A percentile compares a stretch with the other conserved stretches of the same genome.
Evolutionary conservation across 805 yeast species (phyloP).

Genomic region (Lipomyces japonicus): DNA sequence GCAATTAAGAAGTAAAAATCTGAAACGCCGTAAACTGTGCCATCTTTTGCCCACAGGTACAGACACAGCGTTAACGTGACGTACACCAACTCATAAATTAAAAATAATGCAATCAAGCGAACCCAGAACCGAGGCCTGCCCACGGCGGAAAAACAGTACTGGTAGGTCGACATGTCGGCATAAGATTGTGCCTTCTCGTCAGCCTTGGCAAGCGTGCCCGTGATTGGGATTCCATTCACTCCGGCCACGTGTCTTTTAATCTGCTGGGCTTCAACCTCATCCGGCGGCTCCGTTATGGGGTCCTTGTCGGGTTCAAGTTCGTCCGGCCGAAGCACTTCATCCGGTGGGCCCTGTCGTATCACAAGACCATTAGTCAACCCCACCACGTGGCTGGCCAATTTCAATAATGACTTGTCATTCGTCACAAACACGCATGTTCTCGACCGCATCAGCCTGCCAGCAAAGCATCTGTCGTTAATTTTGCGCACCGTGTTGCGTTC

Average conservation of each 20-base stretch:
- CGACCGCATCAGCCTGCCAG: constrained; percentile 77
- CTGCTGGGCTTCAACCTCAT: constrained; percentile 54
- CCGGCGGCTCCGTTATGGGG: constrained; percentile 54
- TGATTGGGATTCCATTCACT: constrained; percentile 48
- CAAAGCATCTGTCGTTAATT: constrained; percentile 86
- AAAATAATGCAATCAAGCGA: not conserved
- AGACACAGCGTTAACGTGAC: not conserved
- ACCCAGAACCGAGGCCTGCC: not conserved
- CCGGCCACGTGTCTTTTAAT: not conserved
- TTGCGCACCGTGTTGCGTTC: constrained; percentile 94
- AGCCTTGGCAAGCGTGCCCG: constrained; percentile 61
- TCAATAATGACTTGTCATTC: constrained; percentile 84
- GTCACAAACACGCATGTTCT: constrained; percentile 90
- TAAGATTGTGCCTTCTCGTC: constrained; percentile 37
- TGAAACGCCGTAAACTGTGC: not conserved
- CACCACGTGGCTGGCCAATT: constrained; percentile 74
- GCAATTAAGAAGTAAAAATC: too few relatives aligned
- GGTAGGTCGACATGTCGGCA: not conserved
- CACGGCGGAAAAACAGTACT: not conserved
- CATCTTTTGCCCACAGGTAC: not conserved
- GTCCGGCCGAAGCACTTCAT: constrained; percentile 42
- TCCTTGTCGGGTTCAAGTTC: constrained; percentile 40
- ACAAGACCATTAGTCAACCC: constrained; percentile 82
- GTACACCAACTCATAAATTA: not conserved
- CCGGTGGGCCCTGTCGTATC: constrained; percentile 72